Evolutionary conservation across 2,329 filamentous ascomycete genomes (phyloP).

Genomic region (Talaromyces sp.): DNA sequence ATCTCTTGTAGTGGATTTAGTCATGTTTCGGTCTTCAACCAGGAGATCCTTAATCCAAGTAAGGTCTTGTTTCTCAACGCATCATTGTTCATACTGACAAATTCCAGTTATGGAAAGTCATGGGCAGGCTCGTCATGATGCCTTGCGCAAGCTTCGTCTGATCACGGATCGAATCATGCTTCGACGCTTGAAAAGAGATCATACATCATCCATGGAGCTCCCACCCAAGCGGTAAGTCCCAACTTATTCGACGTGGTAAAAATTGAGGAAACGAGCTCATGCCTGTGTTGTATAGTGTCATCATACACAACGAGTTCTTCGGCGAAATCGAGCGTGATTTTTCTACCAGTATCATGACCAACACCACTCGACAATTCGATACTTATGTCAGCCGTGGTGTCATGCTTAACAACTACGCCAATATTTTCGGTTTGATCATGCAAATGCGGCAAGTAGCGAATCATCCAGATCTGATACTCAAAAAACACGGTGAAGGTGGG

Average conservation of each 20-base stretch:
- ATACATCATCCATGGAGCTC: conserved; percentile 92
- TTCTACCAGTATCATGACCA: conserved; percentile 92
- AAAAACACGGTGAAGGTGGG: conserved; percentile 79
- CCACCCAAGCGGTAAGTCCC: conserved; percentile 72
- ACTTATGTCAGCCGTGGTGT: conserved; percentile 94
- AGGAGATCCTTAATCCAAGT: conserved; percentile 84
- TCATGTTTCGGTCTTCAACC: conserved; percentile 83
- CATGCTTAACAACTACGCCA: conserved; percentile 95
- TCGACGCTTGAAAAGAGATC: conserved; percentile 86
- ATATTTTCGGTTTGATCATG: conserved; percentile 98
- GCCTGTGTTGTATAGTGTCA: conserved; percentile 48
- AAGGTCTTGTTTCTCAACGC: conserved; percentile 39
- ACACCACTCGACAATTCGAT: conserved; percentile 82
- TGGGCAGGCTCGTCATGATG: conserved; percentile 58
- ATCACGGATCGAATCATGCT: conserved; percentile 95
- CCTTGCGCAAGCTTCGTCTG: conserved; percentile 77
- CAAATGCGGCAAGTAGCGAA: conserved; percentile 98
- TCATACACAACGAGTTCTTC: conserved; percentile 92
- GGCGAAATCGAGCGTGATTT: conserved; percentile 95
- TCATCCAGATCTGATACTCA: conserved; percentile 88
- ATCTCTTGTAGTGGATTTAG: conserved; percentile 51
- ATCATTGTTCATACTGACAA: conserved; percentile 40
- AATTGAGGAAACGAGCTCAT: not conserved
- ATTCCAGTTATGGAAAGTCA: conserved; percentile 56
- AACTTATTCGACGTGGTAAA: not conserved